phyloP scores from a whole-genome alignment of 108 stramenopile genomes.

The Epithemia pelagica region DNA sequence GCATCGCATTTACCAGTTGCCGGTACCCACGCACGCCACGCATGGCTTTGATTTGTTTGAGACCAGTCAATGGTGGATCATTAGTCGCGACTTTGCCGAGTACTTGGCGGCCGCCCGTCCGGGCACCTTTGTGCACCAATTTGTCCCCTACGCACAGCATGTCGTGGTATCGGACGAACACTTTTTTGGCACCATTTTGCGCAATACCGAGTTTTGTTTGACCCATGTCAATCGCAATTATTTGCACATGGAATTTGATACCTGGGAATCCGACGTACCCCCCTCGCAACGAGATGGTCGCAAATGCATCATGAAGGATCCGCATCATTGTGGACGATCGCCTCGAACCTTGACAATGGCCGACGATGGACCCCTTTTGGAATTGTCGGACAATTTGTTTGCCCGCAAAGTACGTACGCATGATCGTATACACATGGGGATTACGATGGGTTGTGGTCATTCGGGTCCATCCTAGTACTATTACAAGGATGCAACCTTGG shows the following conservation, averaged over 20 bases:
- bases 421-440: too few species aligned
- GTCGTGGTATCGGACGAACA: conserved; percentile 94
- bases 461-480: too few species aligned
- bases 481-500: too few species aligned
- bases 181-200: conserved; percentile 91
- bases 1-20: conserved; percentile 87
- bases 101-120: conserved; percentile 69
- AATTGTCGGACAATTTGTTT: conserved; percentile 78
- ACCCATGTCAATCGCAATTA: conserved; percentile 88
- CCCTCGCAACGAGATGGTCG: conserved; percentile 53
- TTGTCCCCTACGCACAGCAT: conserved; percentile 72
- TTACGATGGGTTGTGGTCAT: too few species aligned
- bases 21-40: conserved; percentile 41
- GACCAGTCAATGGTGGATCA: conserved; percentile 91
- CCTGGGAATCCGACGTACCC: conserved; percentile 82
- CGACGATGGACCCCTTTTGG: conserved; percentile 75
- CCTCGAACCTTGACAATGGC: conserved; percentile 81
- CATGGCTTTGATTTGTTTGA: conserved; percentile 76
- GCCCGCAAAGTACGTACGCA: conserved; percentile 62
- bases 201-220: conserved; percentile 78
- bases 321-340: conserved; percentile 83
- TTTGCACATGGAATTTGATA: conserved; percentile 86
- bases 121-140: conserved; percentile 66
- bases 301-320: conserved; percentile 85
- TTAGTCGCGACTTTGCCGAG: conserved; percentile 83